Evolutionary conservation across 352 stramenopile genomes (phyloP).

Genomic region (Phytophthora ohioensis): DNA sequence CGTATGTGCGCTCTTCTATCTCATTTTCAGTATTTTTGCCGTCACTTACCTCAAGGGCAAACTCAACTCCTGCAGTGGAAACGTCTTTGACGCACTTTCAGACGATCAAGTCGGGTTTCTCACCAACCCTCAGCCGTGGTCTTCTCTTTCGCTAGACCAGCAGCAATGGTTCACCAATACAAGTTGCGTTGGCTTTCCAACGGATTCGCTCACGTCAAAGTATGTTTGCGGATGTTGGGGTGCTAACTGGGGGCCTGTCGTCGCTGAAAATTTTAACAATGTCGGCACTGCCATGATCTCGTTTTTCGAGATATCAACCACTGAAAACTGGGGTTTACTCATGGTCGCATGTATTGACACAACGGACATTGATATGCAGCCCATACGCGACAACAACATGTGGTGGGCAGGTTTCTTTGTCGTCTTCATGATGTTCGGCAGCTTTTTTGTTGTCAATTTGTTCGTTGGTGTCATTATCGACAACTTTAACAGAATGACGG

Average conservation of each 20-base stretch:
- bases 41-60: slow-evolving; percentile 94
- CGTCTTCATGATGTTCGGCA: slow-evolving; percentile 91
- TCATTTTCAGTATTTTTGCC: slow-evolving; percentile 96
- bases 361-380: slow-evolving; percentile 91
- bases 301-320: slow-evolving; percentile 95
- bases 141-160: slow-evolving; percentile 37
- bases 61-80: slow-evolving; percentile 81
- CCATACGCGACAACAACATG: slow-evolving; percentile 81
- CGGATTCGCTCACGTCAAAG: slow-evolving; percentile 65
- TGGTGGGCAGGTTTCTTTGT: slow-evolving; percentile 88
- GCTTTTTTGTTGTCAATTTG: slow-evolving; percentile 94
- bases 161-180: slow-evolving; percentile 60
- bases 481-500: slow-evolving; percentile 93
- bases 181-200: slow-evolving; percentile 16
- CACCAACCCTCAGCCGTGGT: slow-evolving; percentile 51
- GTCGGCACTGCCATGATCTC: slow-evolving; percentile 76
- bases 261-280: slow-evolving; percentile 89
- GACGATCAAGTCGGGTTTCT: slow-evolving; percentile 58
- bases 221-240: slow-evolving; percentile 74
- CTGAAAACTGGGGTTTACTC: slow-evolving; percentile 91
- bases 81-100: slow-evolving; percentile 59
- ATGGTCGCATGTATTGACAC: slow-evolving; percentile 92
- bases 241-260: slow-evolving; percentile 52
- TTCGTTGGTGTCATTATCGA: slow-evolving; percentile 95
- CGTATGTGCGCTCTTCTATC: slow-evolving; percentile 92